A percentile compares a stretch with the other conserved stretches of the same genome.
Conservation (phyloP, 2,329 filamentous ascomycete genomes). For the Exophiala phaeomuriformis region DNA sequence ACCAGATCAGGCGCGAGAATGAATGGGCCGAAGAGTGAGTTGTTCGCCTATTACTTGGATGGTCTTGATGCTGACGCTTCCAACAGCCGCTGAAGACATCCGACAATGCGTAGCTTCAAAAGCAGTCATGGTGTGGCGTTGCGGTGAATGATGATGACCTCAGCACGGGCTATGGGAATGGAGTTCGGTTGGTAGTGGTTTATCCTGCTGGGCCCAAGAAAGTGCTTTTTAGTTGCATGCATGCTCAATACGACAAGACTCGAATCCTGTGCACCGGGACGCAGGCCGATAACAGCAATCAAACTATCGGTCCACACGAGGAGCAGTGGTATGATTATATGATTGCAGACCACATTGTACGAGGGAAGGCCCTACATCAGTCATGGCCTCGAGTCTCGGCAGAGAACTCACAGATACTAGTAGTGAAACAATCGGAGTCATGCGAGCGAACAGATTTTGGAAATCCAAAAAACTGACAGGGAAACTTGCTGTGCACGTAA, state of each 20-base stretch:
- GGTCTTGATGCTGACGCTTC: neutral
- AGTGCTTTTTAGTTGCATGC: neutral
- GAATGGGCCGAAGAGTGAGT: conserved; percentile 78
- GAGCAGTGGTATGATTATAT: neutral
- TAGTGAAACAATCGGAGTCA: too few species aligned
- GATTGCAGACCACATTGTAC: neutral
- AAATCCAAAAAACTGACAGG: too few species aligned
- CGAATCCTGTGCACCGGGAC: neutral
- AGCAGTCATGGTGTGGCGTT: conserved; percentile 1
- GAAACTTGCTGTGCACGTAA: too few species aligned
- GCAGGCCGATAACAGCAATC: neutral
- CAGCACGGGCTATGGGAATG: neutral
- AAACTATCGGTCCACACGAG: neutral
- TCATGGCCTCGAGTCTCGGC: too few species aligned
- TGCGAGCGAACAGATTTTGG: too few species aligned
- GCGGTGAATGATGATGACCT: neutral
- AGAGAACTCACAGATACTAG: too few species aligned
- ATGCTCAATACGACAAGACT: neutral
- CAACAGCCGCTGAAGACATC: conserved; percentile 23
- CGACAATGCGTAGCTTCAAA: conserved; percentile 2
- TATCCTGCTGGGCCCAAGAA: neutral
- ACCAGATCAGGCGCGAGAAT: conserved; percentile 89
- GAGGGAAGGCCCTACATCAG: neutral
- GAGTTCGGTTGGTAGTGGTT: neutral
- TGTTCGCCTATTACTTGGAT: neutral